phyloP scores from a whole-genome alignment of 495 filamentous ascomycete species.

The Trichocladium antarcticum region DNA sequence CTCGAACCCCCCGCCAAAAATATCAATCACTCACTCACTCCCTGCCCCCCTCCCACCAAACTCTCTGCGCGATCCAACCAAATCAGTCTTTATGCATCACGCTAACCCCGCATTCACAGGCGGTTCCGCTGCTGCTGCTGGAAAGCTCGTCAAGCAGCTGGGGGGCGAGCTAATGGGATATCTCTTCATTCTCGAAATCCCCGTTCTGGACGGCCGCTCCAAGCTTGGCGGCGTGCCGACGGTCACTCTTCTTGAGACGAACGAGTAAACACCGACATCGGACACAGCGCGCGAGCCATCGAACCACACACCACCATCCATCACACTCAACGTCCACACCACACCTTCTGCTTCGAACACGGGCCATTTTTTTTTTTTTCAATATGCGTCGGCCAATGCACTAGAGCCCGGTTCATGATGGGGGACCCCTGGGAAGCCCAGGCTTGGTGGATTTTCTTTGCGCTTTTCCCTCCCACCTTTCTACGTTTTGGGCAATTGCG shows the following conservation, averaged over 20 bases:
- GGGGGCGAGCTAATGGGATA: constrained; percentile 79
- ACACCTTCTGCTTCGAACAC: neutral
- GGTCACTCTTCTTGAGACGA: constrained; percentile 63
- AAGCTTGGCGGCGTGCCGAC: constrained; percentile 74
- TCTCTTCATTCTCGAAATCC: constrained; percentile 91
- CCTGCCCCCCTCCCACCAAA: too few relatives aligned
- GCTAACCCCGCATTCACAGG: constrained; percentile 39
- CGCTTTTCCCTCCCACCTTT: neutral
- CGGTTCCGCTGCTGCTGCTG: constrained; percentile 83
- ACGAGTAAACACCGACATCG: constrained; percentile 17
- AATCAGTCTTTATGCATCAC: neutral
- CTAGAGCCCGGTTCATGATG: constrained; percentile 3
- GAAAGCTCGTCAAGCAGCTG: constrained; percentile 70
- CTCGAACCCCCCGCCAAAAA: neutral
- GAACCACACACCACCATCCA: neutral
- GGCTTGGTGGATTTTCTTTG: neutral
- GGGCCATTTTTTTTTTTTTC: neutral
- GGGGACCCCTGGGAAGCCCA: neutral
- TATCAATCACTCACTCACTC: too few relatives aligned
- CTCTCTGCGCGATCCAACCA: too few relatives aligned
- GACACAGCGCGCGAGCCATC: neutral
- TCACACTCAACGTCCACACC: neutral
- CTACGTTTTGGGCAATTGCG: neutral
- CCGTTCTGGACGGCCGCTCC: constrained; percentile 82
- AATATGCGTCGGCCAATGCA: neutral